Base-by-base conservation (phyloP, 1,284 basidiomycete genomes). In the Moesziomyces globuligerus region DNA sequence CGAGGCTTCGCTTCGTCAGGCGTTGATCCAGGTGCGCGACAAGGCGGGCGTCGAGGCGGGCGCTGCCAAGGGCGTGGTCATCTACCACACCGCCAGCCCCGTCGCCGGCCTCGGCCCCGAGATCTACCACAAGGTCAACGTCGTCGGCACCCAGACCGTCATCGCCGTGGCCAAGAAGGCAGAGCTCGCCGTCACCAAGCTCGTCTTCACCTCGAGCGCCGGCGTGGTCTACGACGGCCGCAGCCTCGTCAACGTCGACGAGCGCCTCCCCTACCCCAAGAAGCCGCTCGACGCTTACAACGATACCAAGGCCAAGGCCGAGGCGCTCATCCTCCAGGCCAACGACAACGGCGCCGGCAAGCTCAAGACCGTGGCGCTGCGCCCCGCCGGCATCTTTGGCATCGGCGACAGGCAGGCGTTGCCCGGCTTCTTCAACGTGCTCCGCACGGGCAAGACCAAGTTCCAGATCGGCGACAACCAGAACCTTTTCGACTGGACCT, bases 401-500 rank as follows among this genome's bases (percentile, higher is more conserved):
- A 93, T 93, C 8, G 93, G 94, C 4, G 96, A 98, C 81, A 88
- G 93, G 29, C 94, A 97, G 83, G 87, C 90, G 61, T 89, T 96
- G 83, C 85, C 87, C 3, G 92, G 92, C 17, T 86, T 96, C 43
- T 89, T 90, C 83, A 85, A 90, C 64, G 93, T 91, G 7, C 90
- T 94, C 81, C 87, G 91, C 76, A 88, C 78, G 17, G 68, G 78
- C 88, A 91, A 95, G 83, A 93, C 93, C 3, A 89, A 92, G 72
- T 92, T 93, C 86, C 95, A 98, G 84, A 90, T 99, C 64, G 96
- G 96, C 43, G 86, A 90, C 83, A 98, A 98, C 85, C 88, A 86
- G 64, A 98, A 98, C 83, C 85, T 98, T 10, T 95, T 94, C 77
- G 96, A 99, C 84, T 97, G 92, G 89, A 98, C 95, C 1, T 98